Evolutionary conservation across 495 filamentous ascomycete genomes (phyloP), one percentile per base, ranked within the genome.

Genomic region (Penicillium parvum): DNA sequence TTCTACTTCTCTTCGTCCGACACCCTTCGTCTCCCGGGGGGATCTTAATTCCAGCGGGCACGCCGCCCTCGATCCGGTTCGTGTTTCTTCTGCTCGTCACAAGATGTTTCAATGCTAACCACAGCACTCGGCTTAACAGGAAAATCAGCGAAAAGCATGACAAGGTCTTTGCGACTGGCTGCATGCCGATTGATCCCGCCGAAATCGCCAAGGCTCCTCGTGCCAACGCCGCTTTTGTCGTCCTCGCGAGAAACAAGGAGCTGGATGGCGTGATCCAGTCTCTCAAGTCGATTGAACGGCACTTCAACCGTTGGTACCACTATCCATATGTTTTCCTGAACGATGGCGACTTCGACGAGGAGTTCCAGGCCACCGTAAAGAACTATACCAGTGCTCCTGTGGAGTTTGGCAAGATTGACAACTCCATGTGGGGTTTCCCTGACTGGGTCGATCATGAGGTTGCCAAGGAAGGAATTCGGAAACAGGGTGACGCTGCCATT

Each of bases 251-350:
- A 51, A 96, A 99, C 64, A 95, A 95, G 76, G 92, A 99, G 67
- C 57, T 99, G 46, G 89, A 95, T 1, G 92, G 92, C 40, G 92
- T 99, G 21, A 82, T 97, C 32, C 86, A 96, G 69, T 96, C 90
- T 7, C 77, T 99, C 50, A 96, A 96, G 72, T 96, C 90, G 37
- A 92, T 99, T 50, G 92, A 99, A 72, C 79, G 92, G 46, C 92
- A 99, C 61, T 99, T 99, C 79, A 99, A 99, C 67, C 80, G 91
- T 45, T 97, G 94, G 94, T 99, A 89, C 63, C 77, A 96, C 64
- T 99, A 99, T 63, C 92, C 92, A 20, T 99, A 97, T 64, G 94
- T 99, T 43, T 99, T 99, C 69, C 72, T 99, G 47, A 99, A 99
- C 64, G 92, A 99, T 58, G 94, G 82, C 19, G 90, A 96, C 35